phyloP scores from a whole-genome alignment of 352 stramenopile species.

The Globisporangium parvum region DNA sequence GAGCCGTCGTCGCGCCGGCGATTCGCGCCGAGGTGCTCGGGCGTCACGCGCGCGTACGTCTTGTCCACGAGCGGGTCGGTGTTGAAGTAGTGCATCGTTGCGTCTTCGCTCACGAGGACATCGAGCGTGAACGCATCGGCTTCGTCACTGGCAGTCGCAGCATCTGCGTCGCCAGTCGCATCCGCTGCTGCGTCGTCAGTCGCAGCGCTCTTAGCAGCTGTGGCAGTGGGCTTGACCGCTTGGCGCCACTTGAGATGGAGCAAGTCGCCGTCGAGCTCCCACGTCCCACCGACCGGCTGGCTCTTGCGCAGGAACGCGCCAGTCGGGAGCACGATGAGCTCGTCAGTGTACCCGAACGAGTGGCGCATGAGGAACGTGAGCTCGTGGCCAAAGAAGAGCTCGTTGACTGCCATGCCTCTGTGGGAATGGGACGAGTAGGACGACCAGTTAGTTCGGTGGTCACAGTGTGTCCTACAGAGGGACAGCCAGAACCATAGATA shows the following conservation, averaged over 20 bases:
- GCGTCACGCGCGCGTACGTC: conserved; percentile 52
- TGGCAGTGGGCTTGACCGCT: conserved; percentile 6
- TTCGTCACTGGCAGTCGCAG: conserved; percentile 16
- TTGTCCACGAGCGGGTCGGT: conserved; percentile 61
- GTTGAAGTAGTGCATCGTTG: conserved; percentile 69
- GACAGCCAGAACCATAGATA: not conserved
- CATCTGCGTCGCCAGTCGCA: not conserved
- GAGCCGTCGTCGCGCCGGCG: conserved; percentile 25
- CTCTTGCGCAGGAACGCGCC: conserved; percentile 65
- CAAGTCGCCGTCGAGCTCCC: conserved; percentile 73
- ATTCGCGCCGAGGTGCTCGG: conserved; percentile 55
- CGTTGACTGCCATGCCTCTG: conserved; percentile 42
- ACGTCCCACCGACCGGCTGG: conserved; percentile 62
- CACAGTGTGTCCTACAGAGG: not conserved
- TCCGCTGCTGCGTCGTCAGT: conserved; percentile 1
- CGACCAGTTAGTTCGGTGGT: not conserved
- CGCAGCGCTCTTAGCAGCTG: not conserved
- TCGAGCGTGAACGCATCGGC: conserved; percentile 62
- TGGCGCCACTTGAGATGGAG: conserved; percentile 76
- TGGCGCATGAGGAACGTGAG: conserved; percentile 78
- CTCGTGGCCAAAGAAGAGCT: conserved; percentile 75
- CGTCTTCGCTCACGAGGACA: conserved; percentile 69
- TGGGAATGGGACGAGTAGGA: not conserved
- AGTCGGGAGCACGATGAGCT: conserved; percentile 53
- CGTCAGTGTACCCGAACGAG: conserved; percentile 69